Evolutionary conservation across 2,329 filamentous ascomycete species (phyloP), one percentile per base, ranked within the genome.

Genomic region (Talaromyces sp.): DNA sequence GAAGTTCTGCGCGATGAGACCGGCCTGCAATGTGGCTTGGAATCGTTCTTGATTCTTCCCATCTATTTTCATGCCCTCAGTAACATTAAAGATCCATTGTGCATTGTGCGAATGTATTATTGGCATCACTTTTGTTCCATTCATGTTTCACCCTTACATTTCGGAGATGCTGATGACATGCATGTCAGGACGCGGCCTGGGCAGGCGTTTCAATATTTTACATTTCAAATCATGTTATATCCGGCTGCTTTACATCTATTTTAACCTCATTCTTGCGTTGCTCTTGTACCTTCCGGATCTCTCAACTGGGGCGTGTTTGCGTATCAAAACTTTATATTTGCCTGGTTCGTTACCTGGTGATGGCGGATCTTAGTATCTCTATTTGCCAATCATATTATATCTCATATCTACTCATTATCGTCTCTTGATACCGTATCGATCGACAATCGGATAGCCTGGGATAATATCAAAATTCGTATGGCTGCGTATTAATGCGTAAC

Each of bases 171-270:
- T 56, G 27, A 56, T 63, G 50, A 57, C 50, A 57, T 57, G 61
- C 61, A 63, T 57, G 49, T 57, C 61, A 63, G 61, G 50, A 63
- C 39, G 61, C 61, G 61, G 61, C 61, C 49, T 63, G 61, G 49
- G 39, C 37, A 57, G 61, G 61, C 61, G 61, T 63, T 62, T 35
- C 37, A 47, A 43, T 59, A 6, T 62, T 52, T 11, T 47, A 45
- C n/a, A 56, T 22, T 45, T 56, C 49, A 62, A 17, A 27, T 27
- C 19, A 58, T 43, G 25, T 41, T 58, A 41, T 31, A 58, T 22
- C 56, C 41, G 35, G n/a, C 25, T 13, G 10, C 37, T 59, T 31
- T 59, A n/a, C 39, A 56, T 39, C 33, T 45, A 35, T 45, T 57
- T 15, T 62, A 7, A 31, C 27, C 52, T 10, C 25, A 47, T 35